phyloP scores from a whole-genome alignment of 2,329 filamentous ascomycete species.

The Bertia moriformis region DNA sequence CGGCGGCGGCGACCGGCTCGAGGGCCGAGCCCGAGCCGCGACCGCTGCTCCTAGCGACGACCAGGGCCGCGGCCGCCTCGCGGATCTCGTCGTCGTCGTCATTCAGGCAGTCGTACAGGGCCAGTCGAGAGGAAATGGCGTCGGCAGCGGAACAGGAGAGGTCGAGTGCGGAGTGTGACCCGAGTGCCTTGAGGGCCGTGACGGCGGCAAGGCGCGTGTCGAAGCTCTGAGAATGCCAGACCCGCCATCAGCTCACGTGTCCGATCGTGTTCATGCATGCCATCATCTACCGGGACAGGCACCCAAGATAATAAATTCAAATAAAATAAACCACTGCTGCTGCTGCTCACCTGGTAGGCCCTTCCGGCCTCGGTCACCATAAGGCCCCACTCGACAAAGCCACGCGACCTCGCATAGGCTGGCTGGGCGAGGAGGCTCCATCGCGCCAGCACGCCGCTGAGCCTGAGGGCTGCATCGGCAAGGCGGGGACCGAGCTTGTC shows the following conservation, averaged over 20 bases:
- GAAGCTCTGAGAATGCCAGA: too few relatives aligned
- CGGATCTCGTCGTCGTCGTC: slow-evolving; percentile 90
- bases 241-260: too few relatives aligned
- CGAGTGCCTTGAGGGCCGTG: slow-evolving; percentile 37
- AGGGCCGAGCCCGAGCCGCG: slow-evolving; percentile 13
- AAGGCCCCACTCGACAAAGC: slow-evolving; percentile 29
- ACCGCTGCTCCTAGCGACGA: slow-evolving; percentile 27
- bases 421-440: too few relatives aligned
- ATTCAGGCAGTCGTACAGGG: slow-evolving; percentile 63
- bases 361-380: slow-evolving; percentile 32
- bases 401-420: too few relatives aligned
- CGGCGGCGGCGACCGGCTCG: slow-evolving; percentile 30
- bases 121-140: slow-evolving; percentile 38
- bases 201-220: slow-evolving; percentile 49
- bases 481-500: slow-evolving; percentile 33
- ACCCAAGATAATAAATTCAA: too few relatives aligned
- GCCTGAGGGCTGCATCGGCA: slow-evolving; percentile 30
- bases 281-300: slow-evolving; percentile 2
- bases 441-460: too few relatives aligned
- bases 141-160: slow-evolving; percentile 11
- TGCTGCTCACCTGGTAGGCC: slow-evolving; percentile 35
- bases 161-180: slow-evolving; percentile 29
- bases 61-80: slow-evolving; percentile 36
- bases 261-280: slow-evolving; percentile 3
- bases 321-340: too few relatives aligned